Base-by-base conservation (phyloP, 129 eudicot species). In the Lactuca sativa region DNA sequence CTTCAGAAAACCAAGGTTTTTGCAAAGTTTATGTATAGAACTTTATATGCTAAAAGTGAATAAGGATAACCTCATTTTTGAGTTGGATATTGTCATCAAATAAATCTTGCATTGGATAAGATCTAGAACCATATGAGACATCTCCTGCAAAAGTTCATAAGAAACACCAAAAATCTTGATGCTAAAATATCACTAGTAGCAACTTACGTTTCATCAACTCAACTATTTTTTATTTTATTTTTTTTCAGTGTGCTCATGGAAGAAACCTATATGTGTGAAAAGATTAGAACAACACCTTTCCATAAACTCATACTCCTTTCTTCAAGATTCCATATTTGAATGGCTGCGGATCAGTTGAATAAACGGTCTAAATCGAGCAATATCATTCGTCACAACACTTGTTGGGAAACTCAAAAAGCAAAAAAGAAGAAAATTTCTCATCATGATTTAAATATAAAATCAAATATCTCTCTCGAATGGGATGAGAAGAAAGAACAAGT, bases 271-370 rank as follows among this genome's bases (percentile, higher is more conserved):
- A 31, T 34, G 49, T 74, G 73, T 68, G 41, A 53, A 63, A 59
- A 72, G 74, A 68, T 70, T 31, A 55, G 75, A 62, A 70, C 65
- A 51, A 60, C 56, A 62, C 58, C 25, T 44, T 47, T 54, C 34
- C 55, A 64, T 70, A 78, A 62, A 49, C 30, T 40, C 71, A 14
- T 59, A 56, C 77, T 68, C 67, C 43, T 71, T 52, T 64, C 33
- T 30, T 71, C 30, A 64, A 37, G 49, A 40, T 47, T 59, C 41
- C 21, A 64, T 70, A n/a, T 70, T 77, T 64, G 43, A 77, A 92
- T 92, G 98, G 96, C 84, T 33, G 95, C 92, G 63, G 96, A 89
- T 89, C 96, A 92, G 69, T 70, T 86, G 63, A 82, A 75, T 54
- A 84, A 83, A 71, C 70, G 88, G 36, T 75, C 77, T 62, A 82